Base-by-base conservation (phyloP, 2,329 filamentous ascomycete genomes). In the Pseudogymnoascus pannorum region DNA sequence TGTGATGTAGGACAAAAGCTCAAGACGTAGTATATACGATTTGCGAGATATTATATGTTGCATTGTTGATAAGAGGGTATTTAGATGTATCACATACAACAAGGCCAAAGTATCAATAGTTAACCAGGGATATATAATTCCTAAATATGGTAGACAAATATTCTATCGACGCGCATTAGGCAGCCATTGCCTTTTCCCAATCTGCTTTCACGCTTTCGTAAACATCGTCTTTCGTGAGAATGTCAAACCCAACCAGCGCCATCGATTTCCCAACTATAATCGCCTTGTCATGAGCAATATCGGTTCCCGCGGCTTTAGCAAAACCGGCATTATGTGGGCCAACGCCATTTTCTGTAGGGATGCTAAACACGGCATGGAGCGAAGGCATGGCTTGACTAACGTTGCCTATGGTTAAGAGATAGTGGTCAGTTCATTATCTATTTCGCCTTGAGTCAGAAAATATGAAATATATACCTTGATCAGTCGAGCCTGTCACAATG, bases 381-480 rank as follows among this genome's bases (percentile, higher is more conserved):
- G 79, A 81, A 38, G 83, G 84, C 74, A 85, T 77, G 1, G 75
- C 79, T 66, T 85, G 79, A 65, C 79, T 83, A 60, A 86, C 71
- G 64, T 86, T 77, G 0, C 83, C 84, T 71, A 85, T 18, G n/a
- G 16, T 54, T 18, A 24, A 54, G 44, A 29, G 14, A 31, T 14
- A 9, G 9, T 29, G n/a, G n/a, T 54, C 16, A 54, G 44, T 12
- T 29, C 31, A 54, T 31, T 31, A 54, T 31, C 26, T 18, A 31
- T 18, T 11, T 54, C 5, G 9, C 8, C 18, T 12, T 2, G 12
- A 18, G 14, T 51, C 24, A 24, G 22, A 51, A 29, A 51, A 6
- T 8, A 16, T 3, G n/a, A 9, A 81, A 67, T 86, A 83, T 0
- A 81, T 84, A 64, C 80, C 83, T 4, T 82, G 82, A 66, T 75